phyloP scores from a whole-genome alignment of 768 basidiomycete genomes.

The Mycena vitilis region DNA sequence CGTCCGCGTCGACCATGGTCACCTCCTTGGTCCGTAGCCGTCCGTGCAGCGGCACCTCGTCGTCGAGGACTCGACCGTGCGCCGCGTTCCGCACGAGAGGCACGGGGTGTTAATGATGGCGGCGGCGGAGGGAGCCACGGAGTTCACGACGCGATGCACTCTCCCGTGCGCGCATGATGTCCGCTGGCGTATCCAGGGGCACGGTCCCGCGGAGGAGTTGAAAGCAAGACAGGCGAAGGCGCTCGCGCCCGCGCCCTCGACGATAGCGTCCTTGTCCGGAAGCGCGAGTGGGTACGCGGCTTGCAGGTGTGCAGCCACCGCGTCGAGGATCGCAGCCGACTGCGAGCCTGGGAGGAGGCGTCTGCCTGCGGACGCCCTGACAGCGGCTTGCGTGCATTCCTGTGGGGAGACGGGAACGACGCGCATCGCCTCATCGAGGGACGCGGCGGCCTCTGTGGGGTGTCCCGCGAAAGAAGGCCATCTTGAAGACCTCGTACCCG shows the following conservation, averaged over 20 bases:
- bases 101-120: slow-evolving; percentile 79
- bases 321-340: slow-evolving; percentile 77
- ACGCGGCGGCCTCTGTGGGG: slow-evolving; percentile 79
- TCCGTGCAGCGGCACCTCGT: slow-evolving; percentile 36
- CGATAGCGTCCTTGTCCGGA: slow-evolving; percentile 68
- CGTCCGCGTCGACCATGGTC: slow-evolving; percentile 86
- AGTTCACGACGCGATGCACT: slow-evolving; percentile 90
- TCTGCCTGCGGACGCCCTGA: slow-evolving; percentile 93
- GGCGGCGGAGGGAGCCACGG: slow-evolving; percentile 60
- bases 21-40: slow-evolving; percentile 69
- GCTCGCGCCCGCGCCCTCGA: slow-evolving; percentile 96
- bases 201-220: slow-evolving; percentile 83
- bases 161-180: slow-evolving; percentile 71
- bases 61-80: slow-evolving; percentile 68
- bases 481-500: slow-evolving; percentile 94
- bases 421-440: slow-evolving; percentile 80
- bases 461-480: slow-evolving; percentile 60
- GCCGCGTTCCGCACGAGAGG: slow-evolving; percentile 72
- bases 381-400: slow-evolving; percentile 87
- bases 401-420: slow-evolving; percentile 77
- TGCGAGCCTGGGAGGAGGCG: slow-evolving; percentile 73
- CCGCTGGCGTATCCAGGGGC: slow-evolving; percentile 57
- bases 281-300: slow-evolving; percentile 74
- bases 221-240: slow-evolving; percentile 99
- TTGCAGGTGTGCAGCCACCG: slow-evolving; percentile 72